Evolutionary conservation across 177 flowering plant genomes (phyloP), one percentile per base, ranked within the genome.

Genomic region (Vitis hybrid): DNA sequence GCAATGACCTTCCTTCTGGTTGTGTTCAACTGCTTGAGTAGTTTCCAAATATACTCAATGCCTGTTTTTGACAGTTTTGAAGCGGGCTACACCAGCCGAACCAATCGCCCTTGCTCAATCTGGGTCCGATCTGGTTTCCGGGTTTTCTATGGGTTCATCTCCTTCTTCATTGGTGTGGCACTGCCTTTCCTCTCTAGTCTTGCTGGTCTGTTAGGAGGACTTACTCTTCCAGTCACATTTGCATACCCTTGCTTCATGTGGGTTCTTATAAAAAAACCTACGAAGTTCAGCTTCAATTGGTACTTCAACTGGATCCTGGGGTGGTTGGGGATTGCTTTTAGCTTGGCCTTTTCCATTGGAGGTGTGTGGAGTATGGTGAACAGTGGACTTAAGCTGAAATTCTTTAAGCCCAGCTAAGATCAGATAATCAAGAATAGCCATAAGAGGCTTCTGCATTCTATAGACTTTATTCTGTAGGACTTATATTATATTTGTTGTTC

Each of bases 241-340:
- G 99, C 99, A 4, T 96, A 96, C 74, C 99, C 99, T 64, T 96
- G 99, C 84, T 96, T 96, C 88, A 93, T 96, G 98, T 96, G 99
- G 99, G 95, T 86, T 56, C 90, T 90, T 48, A 90, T 96, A 14
- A 92, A 90, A 72, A 88, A 81, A 79, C 99, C 99, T 6, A 62
- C 82, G 1, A 93, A 82, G 71, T 89, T 74, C 81, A 92, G 91
- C 84, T 90, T 92, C 78, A 90, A 79, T 60, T 96, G 99, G 99
- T 96, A 94, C 64, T 86, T 93, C 80, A 79, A 96, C 71, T 96
- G 99, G 99, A 78, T 73, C 9, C 83, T 96, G 5, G 98, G 99
- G 3, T 86, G 92, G 87, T 70, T 96, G 63, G 99, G 99, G 5
- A 67, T 90, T 76, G 98, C 90, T 1, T 96, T 96, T 61, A 96